phyloP scores from a whole-genome alignment of 1,139 yeast species.

The Saccharomycopsis crataegensis region DNA sequence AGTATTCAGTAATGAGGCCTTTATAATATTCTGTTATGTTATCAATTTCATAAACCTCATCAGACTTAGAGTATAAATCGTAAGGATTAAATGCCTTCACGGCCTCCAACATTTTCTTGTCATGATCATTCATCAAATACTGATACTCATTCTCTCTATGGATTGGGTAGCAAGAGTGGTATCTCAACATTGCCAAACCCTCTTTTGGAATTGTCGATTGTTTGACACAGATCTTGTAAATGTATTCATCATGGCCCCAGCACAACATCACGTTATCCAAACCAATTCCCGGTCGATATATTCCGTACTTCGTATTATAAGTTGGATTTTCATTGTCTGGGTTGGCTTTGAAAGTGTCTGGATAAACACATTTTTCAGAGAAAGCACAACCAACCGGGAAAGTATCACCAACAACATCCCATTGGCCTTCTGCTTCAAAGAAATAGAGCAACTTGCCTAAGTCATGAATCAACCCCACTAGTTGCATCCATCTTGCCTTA shows the following conservation, averaged over 20 bases:
- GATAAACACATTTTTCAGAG: conserved; percentile 51
- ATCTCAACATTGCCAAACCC: conserved; percentile 67
- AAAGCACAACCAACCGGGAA: conserved; percentile 69
- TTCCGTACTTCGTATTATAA: conserved; percentile 59
- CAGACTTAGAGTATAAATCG: conserved; percentile 60
- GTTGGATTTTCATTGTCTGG: conserved; percentile 59
- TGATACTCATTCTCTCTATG: conserved; percentile 64
- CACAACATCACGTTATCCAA: conserved; percentile 63
- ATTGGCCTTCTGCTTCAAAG: conserved; percentile 65
- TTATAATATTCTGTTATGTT: conserved; percentile 50
- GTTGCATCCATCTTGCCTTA: conserved; percentile 69
- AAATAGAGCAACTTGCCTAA: conserved; percentile 62
- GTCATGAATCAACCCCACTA: conserved; percentile 67
- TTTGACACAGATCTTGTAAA: conserved; percentile 61
- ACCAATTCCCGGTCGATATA: conserved; percentile 59
- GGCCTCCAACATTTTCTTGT: conserved; percentile 53
- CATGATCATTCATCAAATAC: conserved; percentile 59
- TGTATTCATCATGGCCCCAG: conserved; percentile 77
- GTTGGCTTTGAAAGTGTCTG: conserved; percentile 51
- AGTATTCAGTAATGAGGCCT: conserved; percentile 59
- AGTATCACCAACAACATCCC: conserved; percentile 79
- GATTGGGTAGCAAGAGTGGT: conserved; percentile 73
- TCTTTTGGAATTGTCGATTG: conserved; percentile 58
- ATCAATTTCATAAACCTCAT: conserved; percentile 39
- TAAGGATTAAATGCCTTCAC: conserved; percentile 62